These are phyloP conservation scores for Coemansia sp. DNA, from an alignment of 192 early-diverging fungal species.

Conservation along the genomic window DNA sequence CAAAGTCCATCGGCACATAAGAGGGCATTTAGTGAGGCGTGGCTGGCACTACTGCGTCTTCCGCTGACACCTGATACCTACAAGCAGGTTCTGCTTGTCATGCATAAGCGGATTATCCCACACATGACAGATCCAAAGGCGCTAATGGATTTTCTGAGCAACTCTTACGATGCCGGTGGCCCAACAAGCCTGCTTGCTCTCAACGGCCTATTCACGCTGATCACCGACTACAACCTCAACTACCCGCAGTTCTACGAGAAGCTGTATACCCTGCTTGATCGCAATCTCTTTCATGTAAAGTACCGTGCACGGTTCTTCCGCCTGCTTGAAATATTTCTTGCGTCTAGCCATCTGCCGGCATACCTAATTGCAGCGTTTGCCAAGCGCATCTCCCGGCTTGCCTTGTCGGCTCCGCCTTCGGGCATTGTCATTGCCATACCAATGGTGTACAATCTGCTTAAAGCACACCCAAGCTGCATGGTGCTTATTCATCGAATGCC, in stretches of 20 bases:
- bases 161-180: constrained; percentile 86
- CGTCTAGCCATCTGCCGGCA: constrained; percentile 83
- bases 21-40: constrained; percentile 75
- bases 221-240: constrained; percentile 93
- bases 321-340: constrained; percentile 84
- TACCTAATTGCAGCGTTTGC: constrained; percentile 91
- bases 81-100: constrained; percentile 74
- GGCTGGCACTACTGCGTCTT: constrained; percentile 74
- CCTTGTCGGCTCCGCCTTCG: constrained; percentile 82
- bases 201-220: constrained; percentile 94
- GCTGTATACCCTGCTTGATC: constrained; percentile 89
- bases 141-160: constrained; percentile 93
- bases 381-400: constrained; percentile 85
- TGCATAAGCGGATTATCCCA: constrained; percentile 92
- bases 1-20: constrained; percentile 61
- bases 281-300: constrained; percentile 88
- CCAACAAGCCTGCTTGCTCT: constrained; percentile 87
- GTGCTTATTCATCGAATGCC: constrained; percentile 75
- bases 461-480: constrained; percentile 89
- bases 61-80: constrained; percentile 73
- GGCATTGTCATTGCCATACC: constrained; percentile 85
- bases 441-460: constrained; percentile 88
- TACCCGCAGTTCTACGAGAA: constrained; percentile 98
- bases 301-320: constrained; percentile 95
- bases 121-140: constrained; percentile 72